Percentiles rank a stretch among this genome's conserved stretches.
Evolutionary conservation across 148 eudicot genomes (phyloP).

Genomic region (Arbutus unedo): DNA sequence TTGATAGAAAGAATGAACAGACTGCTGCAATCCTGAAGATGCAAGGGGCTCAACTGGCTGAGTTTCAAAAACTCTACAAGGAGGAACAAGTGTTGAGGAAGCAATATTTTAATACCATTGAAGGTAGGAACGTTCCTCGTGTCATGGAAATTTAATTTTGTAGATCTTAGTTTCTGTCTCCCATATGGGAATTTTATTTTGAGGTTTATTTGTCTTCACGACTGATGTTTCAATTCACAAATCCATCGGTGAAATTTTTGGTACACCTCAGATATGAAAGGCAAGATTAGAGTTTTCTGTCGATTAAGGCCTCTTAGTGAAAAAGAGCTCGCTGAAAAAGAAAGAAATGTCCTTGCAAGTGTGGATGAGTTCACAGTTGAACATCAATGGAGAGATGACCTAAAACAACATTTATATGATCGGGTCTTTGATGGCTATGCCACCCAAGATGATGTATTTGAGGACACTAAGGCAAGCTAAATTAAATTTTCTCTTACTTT

Average conservation of each 20-base stretch:
- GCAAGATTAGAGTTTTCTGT: constrained; percentile 92
- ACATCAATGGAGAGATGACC: constrained; percentile 91
- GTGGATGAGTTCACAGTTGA: constrained; percentile 91
- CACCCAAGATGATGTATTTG: constrained; percentile 89
- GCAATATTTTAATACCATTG: constrained; percentile 82
- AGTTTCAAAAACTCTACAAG: constrained; percentile 74
- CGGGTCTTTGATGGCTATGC: constrained; percentile 83
- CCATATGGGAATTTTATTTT: neutral
- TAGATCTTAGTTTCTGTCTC: neutral
- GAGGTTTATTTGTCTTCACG: neutral
- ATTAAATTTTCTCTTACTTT: neutral
- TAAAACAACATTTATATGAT: constrained; percentile 89
- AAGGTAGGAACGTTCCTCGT: constrained; percentile 44
- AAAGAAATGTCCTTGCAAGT: constrained; percentile 48
- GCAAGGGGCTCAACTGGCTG: constrained; percentile 87
- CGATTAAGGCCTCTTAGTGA: constrained; percentile 82
- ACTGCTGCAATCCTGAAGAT: constrained; percentile 87
- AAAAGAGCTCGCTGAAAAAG: constrained; percentile 65
- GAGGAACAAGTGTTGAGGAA: constrained; percentile 90
- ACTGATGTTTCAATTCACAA: neutral
- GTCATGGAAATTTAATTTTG: neutral
- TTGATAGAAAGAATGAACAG: constrained; percentile 96
- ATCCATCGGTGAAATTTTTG: neutral
- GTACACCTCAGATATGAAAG: constrained; percentile 76
- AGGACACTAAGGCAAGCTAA: constrained; percentile 81